Base-by-base conservation (phyloP, 2,329 filamentous ascomycete genomes). In the Clonostachys solani region DNA sequence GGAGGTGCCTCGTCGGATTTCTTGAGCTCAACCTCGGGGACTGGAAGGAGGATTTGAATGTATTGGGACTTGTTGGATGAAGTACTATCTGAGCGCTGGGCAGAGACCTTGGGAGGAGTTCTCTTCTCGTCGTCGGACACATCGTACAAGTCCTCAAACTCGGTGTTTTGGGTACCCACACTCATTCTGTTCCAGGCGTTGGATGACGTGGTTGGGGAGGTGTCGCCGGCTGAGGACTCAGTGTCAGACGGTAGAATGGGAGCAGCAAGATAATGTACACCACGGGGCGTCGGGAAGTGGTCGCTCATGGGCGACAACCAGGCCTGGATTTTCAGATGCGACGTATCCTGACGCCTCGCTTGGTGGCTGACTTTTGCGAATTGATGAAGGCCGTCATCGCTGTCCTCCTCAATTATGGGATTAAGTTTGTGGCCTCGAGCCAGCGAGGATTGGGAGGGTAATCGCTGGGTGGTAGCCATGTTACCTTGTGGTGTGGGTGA, bases 111-210 rank as follows among this genome's bases (percentile, higher is more conserved):
- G 34, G 60, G 66, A 44, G 61, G 72, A 52, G 56, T 68, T 63
- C 57, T 68, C 62, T 58, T 58, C 56, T 95, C 90, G 47, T 90
- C 83, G 54, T 95, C 90, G 15, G 89, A 91, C 40, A 89, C 78
- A 65, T 94, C 88, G 65, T 96, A 96, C 43, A 96, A 72, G 57
- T 95, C 89, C 65, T 95, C 89, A 57, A 92, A 92, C 53, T 89
- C 85, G 55, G 81, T 88, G 52, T 77, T 77, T 56, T 82, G 80
- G 54, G 85, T 85, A 62, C 78, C 72, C 56, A 75, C 68, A 71
- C 78, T 86, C 57, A 74, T 72, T 56, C 81, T 74, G 52, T 78
- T 84, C 87, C 86, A 84, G 23, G 74, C 74, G 52, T 79, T 75
- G 18, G 79, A 81, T 38, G 74, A 78, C 57, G 74, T 75, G 46